phyloP scores from a whole-genome alignment of 108 stramenopile species.

The Heterococcus sp. region DNA sequence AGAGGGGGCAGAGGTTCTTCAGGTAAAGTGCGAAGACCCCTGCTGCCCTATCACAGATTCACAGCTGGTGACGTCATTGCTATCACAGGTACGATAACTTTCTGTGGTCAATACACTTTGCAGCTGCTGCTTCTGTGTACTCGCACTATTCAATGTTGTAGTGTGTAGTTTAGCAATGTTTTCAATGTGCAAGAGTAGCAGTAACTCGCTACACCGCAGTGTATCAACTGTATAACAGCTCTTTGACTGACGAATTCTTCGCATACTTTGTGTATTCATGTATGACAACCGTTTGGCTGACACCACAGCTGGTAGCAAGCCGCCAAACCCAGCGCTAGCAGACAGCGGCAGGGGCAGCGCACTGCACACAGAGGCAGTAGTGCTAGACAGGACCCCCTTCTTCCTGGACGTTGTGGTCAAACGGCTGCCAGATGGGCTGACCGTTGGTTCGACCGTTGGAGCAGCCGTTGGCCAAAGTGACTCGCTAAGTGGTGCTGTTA shows the following conservation, averaged over 20 bases:
- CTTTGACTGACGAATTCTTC: too few relatives aligned
- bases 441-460: not conserved
- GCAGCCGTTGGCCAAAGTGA: not conserved
- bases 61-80: conserved; percentile 39
- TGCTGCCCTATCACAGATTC: conserved; percentile 42
- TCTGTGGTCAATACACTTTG: too few relatives aligned
- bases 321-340: not conserved
- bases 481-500: not conserved
- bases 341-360: not conserved
- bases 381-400: not conserved
- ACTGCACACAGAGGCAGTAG: not conserved
- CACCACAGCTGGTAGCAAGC: not conserved
- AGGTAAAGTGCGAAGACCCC: conserved; percentile 6
- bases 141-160: too few relatives aligned
- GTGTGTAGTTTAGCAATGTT: too few relatives aligned
- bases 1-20: not conserved
- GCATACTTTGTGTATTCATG: too few relatives aligned
- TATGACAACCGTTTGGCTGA: not conserved
- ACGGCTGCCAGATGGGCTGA: conserved; percentile 8
- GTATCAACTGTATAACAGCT: too few relatives aligned
- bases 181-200: too few relatives aligned
- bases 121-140: too few relatives aligned
- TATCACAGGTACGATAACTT: conserved; percentile 9
- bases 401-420: conserved; percentile 38
- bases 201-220: too few relatives aligned